Base-by-base conservation (phyloP, 345 rosid species). In the Orychophragmus violaceus region DNA sequence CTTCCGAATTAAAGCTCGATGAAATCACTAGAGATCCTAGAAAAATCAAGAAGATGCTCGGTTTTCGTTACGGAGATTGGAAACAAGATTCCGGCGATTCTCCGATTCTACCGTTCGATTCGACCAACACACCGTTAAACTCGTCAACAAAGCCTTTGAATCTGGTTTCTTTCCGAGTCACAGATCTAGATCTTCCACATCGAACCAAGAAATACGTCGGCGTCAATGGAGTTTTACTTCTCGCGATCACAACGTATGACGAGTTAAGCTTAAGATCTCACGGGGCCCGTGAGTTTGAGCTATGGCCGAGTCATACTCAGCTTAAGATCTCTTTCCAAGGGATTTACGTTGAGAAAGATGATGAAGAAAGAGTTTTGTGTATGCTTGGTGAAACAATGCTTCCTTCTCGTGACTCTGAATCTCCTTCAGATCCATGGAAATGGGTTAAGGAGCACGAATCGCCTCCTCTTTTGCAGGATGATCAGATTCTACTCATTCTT, bases 1-100 rank as follows among this genome's bases (percentile, higher is more conserved):
- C 95, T 75, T 64, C 84, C 52, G 82, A 83, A 7, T 48, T 91
- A 56, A 84, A 59, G 17, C 56, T 78, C 17, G 84, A 74, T 0
- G 74, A 72, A 33, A 19, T 68, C 6, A 44, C 72, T 12, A 5
- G 21, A 8, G 56, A 56, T 65, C 74, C 74, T 46, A 41, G 77
- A 45, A 78, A 71, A 76, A 44, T 75, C 5, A 77, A 85, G 50
- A 84, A 71, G 74, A 82, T 64, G 13, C 73, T 87, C 36, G 28
- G 18, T 60, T 82, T 91, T 27, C 67, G 62, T 21, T 69, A 84
- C 78, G 98, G 98, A 50, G 95, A 89, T 76, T 91, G 98, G 98
- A 32, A 21, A 11, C 90, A 91, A 74, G 87, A 77, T 22, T 36
- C 45, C 0, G 88, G 84, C 17, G 71, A 76, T 63, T 76, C 89